phyloP scores from a whole-genome alignment of 208 protist genomes.

The Leishmania arabica region DNA sequence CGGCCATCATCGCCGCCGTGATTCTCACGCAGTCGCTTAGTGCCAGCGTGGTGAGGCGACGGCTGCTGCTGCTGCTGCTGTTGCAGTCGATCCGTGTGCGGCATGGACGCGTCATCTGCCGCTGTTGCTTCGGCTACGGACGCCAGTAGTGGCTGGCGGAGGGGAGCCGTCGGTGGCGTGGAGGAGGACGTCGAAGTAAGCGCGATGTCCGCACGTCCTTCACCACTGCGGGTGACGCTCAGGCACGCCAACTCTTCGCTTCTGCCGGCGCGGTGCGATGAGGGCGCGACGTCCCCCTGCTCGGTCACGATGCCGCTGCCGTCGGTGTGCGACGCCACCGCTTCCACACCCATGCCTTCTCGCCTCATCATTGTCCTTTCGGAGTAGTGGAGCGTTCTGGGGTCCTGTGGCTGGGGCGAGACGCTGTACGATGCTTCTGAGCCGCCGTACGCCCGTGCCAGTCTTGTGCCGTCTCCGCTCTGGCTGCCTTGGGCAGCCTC shows the following conservation, averaged over 20 bases:
- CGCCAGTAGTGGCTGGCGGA: not conserved
- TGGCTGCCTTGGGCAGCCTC: not conserved
- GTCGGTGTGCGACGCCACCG: not conserved
- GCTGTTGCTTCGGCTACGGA: not conserved
- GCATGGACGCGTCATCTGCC: not conserved
- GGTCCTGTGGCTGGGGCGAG: conserved; percentile 33
- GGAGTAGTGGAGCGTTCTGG: conserved; percentile 2
- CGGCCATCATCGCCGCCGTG: not conserved
- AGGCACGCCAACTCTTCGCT: conserved; percentile 1
- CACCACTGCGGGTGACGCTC: not conserved
- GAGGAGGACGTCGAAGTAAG: not conserved
- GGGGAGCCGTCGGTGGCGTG: not conserved
- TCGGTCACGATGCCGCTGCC: not conserved
- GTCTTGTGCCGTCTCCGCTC: not conserved
- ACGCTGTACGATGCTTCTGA: conserved; percentile 15
- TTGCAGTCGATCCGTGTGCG: not conserved
- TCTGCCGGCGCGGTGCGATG: not conserved
- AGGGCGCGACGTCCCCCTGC: not conserved
- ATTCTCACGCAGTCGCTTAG: conserved; percentile 6
- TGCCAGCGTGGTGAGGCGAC: not conserved
- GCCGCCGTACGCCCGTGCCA: not conserved
- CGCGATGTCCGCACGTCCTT: not conserved
- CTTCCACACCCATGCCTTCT: not conserved
- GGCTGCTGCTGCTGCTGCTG: not conserved
- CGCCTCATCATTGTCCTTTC: not conserved